Evolutionary conservation across 1,139 yeast genomes (phyloP), one percentile per base, ranked within the genome.

Genomic region (Sugiyamaella pinicola): DNA sequence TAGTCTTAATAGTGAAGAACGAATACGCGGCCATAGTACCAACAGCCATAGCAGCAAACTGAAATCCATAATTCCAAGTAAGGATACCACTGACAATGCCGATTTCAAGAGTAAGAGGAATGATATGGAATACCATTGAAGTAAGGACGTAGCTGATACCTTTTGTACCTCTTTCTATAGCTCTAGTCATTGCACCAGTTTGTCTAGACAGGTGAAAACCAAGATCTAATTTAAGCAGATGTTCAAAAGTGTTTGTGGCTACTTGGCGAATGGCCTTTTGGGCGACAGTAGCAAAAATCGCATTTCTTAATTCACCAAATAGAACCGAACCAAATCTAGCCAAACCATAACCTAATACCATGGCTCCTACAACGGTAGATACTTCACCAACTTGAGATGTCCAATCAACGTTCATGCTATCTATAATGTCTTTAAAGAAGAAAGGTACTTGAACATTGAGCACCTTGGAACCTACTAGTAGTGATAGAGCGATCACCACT

Each of bases 121-220:
- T 77, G 28, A 93, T 91, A 68, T 95, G 99, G 74, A 93, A 93
- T 12, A 95, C 96, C 96, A 93, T 87, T 2, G 99, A 96, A 38
- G 88, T 84, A 51, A 93, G 74, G 4, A 93, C 97, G 64, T 87
- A 91, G 21, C 96, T 85, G 51, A 93, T 93, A 71, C 99, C 99
- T 63, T 93, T 93, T 1, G 98, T 93, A 68, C 99, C 99, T 62
- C 99, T 77, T 66, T 93, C 99, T 64, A 93, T 93, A 1, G 99
- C 98, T 57, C 99, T 76, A 0, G 97, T 93, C 44, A 93, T 73
- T 0, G 96, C 98, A 61, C 99, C 99, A 0, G 99, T 95, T 68
- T 95, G 98, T 62, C 91, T 78, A 7, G 95, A 79, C 49, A 93
- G 72, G 69, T 93, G 99, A 78, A 93, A 93, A 17, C 90, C 88